Conservation (phyloP, 352 stramenopile genomes). For the Pythium dissimile region DNA sequence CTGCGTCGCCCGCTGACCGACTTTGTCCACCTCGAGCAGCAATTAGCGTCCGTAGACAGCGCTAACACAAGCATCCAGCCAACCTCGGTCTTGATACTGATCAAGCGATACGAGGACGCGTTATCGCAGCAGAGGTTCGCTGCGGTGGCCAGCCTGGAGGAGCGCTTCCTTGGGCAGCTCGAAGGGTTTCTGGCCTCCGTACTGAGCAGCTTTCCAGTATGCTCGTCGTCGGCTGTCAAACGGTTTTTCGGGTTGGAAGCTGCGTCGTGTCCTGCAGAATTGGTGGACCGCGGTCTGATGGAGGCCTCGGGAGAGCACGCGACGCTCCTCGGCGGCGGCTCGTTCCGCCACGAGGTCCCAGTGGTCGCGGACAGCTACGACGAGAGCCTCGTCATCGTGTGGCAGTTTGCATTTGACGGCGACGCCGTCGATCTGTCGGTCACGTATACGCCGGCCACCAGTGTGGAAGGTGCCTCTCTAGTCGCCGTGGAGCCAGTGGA, state of each 20-base stretch:
- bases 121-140: neutral
- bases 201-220: neutral
- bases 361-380: neutral
- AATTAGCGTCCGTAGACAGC: neutral
- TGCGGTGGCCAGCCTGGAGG: neutral
- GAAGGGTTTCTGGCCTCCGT: neutral
- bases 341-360: neutral
- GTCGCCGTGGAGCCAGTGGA: too few relatives aligned
- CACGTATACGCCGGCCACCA: neutral
- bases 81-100: neutral
- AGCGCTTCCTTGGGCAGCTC: slow-evolving; percentile 8
- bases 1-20: slow-evolving; percentile 8
- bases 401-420: slow-evolving; percentile 39
- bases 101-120: neutral
- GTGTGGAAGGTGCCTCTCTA: too few relatives aligned
- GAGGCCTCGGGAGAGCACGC: neutral
- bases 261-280: neutral
- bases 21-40: slow-evolving; percentile 12
- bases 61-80: neutral
- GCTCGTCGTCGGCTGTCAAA: neutral
- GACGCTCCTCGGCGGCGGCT: neutral
- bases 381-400: slow-evolving; percentile 23
- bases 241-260: neutral
- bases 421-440: slow-evolving; percentile 29
- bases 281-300: neutral